Evolutionary conservation across 345 rosid species (phyloP), one percentile per base, ranked within the genome.

Genomic region (Mangifera indica): DNA sequence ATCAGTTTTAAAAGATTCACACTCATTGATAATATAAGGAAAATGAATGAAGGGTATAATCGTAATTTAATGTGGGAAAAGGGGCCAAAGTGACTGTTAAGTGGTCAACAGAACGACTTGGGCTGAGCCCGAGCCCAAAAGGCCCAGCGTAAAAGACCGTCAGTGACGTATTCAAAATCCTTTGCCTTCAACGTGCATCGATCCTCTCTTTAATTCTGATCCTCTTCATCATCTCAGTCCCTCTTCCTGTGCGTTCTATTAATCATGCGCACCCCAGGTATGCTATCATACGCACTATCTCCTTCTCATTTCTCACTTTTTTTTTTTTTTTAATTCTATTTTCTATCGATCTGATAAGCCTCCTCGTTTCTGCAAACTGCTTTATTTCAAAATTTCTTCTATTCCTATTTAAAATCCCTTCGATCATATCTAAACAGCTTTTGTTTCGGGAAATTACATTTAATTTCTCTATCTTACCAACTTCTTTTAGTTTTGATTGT

Each of bases 91-190:
- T 12, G 52, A 20, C 18, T 52, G 48, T 20, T 10, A 29, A 49
- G 29, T 34, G 22, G 71, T 67, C 17, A 52, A 52, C 18, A 15
- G 54, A 51, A 34, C 20, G 37, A 17, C 45, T 10, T 7, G 17
- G 37, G 42, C 57, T 48, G 21, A 49, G 24, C 46, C 29, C 29
- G 57, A 55, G 62, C 56, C 76, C 55, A 42, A 55, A n/a, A 72
- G 63, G 45, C 52, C 26, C 1, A 45, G 22, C 25, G 18, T 2
- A 1, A 22, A 57, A 22, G n/a, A 15, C 8, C 42, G 2, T 15
- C 14, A 32, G 22, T 71, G 67, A 61, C 63, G 76, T 29, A 64
- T 73, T 58, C 32, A 55, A 56, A 0, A 63, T 64, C 76, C 64
- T 24, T 70, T 55, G 54, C 13, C 7, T 42, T 6, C 22, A n/a